Base-by-base conservation (phyloP, 2,329 filamentous ascomycete species). In the Leptodontidium sp. region DNA sequence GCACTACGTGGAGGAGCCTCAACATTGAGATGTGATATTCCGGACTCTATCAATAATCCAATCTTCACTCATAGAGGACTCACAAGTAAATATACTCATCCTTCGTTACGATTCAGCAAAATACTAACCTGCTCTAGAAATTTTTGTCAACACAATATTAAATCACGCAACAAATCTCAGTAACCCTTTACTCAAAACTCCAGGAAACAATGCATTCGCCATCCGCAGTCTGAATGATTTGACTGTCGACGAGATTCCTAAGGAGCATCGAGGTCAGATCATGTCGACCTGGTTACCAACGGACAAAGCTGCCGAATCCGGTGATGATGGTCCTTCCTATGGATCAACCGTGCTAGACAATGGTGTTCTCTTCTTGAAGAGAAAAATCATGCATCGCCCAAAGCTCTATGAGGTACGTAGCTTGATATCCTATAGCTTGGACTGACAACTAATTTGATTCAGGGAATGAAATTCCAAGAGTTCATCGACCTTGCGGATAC, bases 351-450 rank as follows among this genome's bases (percentile, higher is more conserved):
- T 68, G 40, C 50, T 75, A n/a, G 66, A 76, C 64, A 68, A 73
- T 38, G 67, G 70, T 47, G 73, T 84, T 5, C 76, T 88, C 7
- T 80, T 81, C 24, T 72, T 88, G 59, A 81, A 83, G 70, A 76
- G 81, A 2, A 87, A 85, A 72, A 76, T 87, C 29, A 85, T 87
- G 82, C 75, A 77, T 5, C 80, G 81, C n/a, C 81, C 85, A 0
- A 86, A 84, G 0, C 86, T 86, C 66, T 85, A 87, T 71, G 78
- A 84, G 52, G 79, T 79, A 74, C 64, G 74, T 59, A 3, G 1
- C 26, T 14, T 38, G 26, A 12, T 1, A 21, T 53, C 49, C 45
- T 52, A 47, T 15, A 57, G n/a, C 2, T 50, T 17, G 43, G 29
- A 40, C 55, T 15, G 49, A 64, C 61, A 43, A n/a, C 50, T 71